Conservation (phyloP, 1,139 yeast genomes). For the Yamadazyma diospyri region DNA sequence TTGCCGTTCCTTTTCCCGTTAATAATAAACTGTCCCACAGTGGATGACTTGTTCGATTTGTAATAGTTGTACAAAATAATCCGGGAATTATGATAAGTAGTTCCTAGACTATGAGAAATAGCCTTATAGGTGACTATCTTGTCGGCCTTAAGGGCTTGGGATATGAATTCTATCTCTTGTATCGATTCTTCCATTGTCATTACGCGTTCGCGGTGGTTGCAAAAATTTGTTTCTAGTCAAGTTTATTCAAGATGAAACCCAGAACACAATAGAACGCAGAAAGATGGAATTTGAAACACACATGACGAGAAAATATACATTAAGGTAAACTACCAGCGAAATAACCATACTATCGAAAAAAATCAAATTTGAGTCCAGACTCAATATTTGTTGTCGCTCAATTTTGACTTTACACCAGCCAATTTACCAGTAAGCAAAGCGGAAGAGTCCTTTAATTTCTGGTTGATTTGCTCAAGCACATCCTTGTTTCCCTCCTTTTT, state of each 20-base stretch:
- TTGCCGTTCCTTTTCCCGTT: constrained; percentile 21
- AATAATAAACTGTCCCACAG: constrained; percentile 33
- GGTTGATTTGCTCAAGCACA: background rate
- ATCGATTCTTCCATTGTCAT: constrained; percentile 37
- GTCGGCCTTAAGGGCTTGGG: constrained; percentile 19
- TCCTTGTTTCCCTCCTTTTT: background rate
- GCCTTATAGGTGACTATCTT: constrained; percentile 12
- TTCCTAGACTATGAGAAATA: constrained; percentile 8
- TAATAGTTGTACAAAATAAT: constrained; percentile 29
- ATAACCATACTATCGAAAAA: too few species aligned
- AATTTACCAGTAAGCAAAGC: constrained; percentile 1
- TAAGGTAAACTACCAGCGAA: too few species aligned
- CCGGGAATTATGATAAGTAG: constrained; percentile 22
- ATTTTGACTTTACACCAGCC: constrained; percentile 4
- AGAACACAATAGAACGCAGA: too few species aligned
- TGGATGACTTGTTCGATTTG: constrained; percentile 25
- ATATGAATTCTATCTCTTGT: constrained; percentile 28
- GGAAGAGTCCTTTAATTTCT: constrained; percentile 1
- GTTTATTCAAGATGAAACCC: too few species aligned
- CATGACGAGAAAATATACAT: too few species aligned
- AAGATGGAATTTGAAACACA: too few species aligned
- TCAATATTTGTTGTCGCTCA: constrained; percentile 6
- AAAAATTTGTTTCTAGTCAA: too few species aligned
- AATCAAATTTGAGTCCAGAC: too few species aligned
- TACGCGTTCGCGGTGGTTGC: too few species aligned